Conservation (phyloP, 2,329 filamentous ascomycete genomes). For the Albifimbria verrucaria region DNA sequence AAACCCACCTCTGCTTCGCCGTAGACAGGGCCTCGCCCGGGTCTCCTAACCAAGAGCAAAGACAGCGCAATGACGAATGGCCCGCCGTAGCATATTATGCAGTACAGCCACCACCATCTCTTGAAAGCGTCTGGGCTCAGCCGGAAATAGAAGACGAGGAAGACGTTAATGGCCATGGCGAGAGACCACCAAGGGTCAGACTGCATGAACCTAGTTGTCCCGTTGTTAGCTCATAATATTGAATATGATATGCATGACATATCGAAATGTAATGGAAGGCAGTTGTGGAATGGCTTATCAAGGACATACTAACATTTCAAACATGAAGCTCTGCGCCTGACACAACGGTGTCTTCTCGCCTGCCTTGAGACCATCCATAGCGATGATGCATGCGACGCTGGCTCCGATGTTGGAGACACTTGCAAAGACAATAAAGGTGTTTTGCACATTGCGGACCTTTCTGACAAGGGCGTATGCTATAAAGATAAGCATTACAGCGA, state of each 20-base stretch:
- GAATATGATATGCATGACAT: not conserved
- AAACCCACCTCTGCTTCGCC: constrained; percentile 53
- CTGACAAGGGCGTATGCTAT: constrained; percentile 49
- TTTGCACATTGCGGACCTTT: constrained; percentile 54
- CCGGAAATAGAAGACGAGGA: constrained; percentile 63
- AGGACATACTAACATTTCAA: constrained; percentile 69
- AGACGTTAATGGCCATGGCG: constrained; percentile 80
- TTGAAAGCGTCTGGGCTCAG: constrained; percentile 64
- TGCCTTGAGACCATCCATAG: constrained; percentile 57
- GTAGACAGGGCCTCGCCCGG: constrained; percentile 40
- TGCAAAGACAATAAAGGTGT: constrained; percentile 60
- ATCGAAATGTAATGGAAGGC: not conserved
- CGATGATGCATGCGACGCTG: constrained; percentile 67
- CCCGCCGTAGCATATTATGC: constrained; percentile 66
- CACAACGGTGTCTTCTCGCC: constrained; percentile 57
- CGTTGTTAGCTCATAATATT: not conserved
- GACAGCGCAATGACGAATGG: constrained; percentile 65
- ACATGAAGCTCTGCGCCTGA: constrained; percentile 55
- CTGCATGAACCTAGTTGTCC: constrained; percentile 66
- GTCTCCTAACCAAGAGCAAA: constrained; percentile 54
- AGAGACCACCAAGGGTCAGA: constrained; percentile 75
- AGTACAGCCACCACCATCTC: constrained; percentile 70
- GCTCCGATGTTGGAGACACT: constrained; percentile 58
- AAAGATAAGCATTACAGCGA: constrained; percentile 50
- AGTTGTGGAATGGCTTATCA: not conserved